Conservation (phyloP, 164 flowering plant genomes). For the Warburgia ugandensis region DNA sequence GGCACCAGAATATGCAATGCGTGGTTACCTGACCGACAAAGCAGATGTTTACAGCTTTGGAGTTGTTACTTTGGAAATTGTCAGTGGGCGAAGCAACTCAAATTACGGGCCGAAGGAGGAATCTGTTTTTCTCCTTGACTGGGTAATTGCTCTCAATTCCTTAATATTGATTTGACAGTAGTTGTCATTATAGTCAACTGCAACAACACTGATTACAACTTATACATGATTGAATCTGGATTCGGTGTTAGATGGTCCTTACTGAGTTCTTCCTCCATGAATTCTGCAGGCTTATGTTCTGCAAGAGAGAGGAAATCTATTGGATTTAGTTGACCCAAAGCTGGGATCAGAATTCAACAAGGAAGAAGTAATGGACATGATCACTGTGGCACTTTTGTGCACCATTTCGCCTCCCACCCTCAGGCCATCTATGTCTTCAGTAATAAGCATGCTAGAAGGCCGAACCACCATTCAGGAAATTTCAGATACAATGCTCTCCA, state of each 20-base stretch:
- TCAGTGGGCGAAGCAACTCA: constrained; percentile 35
- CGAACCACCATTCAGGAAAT: constrained; percentile 5
- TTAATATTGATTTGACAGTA: too few species aligned
- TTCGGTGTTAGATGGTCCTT: too few species aligned
- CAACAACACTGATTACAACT: too few species aligned
- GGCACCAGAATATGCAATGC: constrained; percentile 63
- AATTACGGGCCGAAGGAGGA: constrained; percentile 23
- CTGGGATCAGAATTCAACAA: constrained; percentile 12
- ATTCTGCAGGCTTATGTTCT: constrained; percentile 17
- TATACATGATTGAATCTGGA: too few species aligned
- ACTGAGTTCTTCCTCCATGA: neutral
- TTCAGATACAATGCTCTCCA: constrained; percentile 3
- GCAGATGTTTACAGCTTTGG: constrained; percentile 68
- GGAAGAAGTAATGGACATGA: constrained; percentile 21
- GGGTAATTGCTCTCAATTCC: constrained; percentile 25
- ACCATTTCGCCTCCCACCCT: constrained; percentile 24
- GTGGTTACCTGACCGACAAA: constrained; percentile 48
- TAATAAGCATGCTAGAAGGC: constrained; percentile 29
- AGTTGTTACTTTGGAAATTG: constrained; percentile 48
- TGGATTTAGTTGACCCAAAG: constrained; percentile 26
- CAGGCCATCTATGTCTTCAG: constrained; percentile 27
- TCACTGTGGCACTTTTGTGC: constrained; percentile 22
- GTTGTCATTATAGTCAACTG: too few species aligned
- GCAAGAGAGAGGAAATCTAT: constrained; percentile 15
- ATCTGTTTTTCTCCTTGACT: constrained; percentile 37